Evolutionary conservation across 306 rosid species (phyloP).

Genomic region (Aeschynomene evenia): DNA sequence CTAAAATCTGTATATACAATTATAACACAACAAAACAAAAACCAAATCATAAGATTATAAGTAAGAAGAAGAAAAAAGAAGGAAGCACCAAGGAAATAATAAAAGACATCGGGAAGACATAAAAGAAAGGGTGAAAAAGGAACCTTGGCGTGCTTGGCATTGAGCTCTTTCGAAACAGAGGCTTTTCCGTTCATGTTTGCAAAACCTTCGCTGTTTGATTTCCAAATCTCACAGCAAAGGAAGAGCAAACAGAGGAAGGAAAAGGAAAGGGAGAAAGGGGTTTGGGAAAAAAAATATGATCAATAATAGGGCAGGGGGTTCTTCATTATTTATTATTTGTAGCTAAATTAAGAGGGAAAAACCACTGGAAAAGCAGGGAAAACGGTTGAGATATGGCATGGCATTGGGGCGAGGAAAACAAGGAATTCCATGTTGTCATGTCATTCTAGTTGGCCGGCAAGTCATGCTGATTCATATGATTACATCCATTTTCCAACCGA

Average conservation of each 20-base stretch:
- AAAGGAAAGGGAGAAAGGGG: not conserved
- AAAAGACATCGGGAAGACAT: too few relatives aligned
- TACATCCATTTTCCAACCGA: too few relatives aligned
- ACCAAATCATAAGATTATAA: not conserved
- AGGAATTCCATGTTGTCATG: slow-evolving; percentile 1
- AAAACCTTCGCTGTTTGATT: slow-evolving; percentile 32
- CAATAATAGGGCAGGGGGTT: not conserved
- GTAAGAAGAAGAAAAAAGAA: not conserved
- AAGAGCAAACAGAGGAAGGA: not conserved
- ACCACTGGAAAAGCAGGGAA: slow-evolving; percentile 34
- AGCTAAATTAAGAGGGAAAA: slow-evolving; percentile 41
- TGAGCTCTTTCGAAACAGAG: slow-evolving; percentile 81
- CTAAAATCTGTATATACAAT: slow-evolving; percentile 63
- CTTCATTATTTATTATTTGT: not conserved
- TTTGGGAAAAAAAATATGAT: not conserved
- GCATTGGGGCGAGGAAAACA: slow-evolving; percentile 10
- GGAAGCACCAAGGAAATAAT: not conserved
- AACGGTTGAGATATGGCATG: slow-evolving; percentile 25
- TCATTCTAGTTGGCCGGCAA: too few relatives aligned
- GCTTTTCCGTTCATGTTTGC: slow-evolving; percentile 73
- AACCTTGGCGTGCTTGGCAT: slow-evolving; percentile 76
- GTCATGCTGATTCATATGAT: too few relatives aligned
- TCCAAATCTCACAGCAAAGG: slow-evolving; percentile 21
- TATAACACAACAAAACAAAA: not conserved
- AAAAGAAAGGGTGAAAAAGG: not conserved